A percentile compares a stretch with the other conserved stretches of the same genome.
Evolutionary conservation across 345 rosid species (phyloP).

Genomic region (Arabis alpina): DNA sequence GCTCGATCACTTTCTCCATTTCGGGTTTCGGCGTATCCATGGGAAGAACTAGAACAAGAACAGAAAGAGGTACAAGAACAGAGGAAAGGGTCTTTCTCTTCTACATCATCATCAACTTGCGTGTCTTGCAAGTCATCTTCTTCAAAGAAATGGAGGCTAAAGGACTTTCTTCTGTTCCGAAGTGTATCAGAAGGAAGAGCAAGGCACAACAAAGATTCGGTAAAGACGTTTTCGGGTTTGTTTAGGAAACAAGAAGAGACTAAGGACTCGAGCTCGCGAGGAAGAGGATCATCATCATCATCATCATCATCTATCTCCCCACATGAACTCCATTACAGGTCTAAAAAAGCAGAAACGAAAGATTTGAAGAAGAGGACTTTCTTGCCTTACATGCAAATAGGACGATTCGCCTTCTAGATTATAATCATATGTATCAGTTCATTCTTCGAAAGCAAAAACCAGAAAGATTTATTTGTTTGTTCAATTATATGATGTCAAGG

Average conservation of each 20-base stretch:
- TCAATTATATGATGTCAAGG: not conserved
- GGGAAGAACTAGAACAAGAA: slow-evolving; percentile 63
- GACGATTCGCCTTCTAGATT: slow-evolving; percentile 62
- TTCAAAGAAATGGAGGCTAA: slow-evolving; percentile 79
- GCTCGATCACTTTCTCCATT: slow-evolving; percentile 78
- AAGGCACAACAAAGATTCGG: slow-evolving; percentile 58
- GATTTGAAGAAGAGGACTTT: slow-evolving; percentile 82
- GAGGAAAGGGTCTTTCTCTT: slow-evolving; percentile 31
- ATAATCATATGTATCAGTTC: not conserved
- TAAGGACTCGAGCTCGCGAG: slow-evolving; percentile 55
- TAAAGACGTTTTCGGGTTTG: slow-evolving; percentile 50
- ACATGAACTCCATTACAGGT: slow-evolving; percentile 82
- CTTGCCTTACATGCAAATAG: slow-evolving; percentile 92
- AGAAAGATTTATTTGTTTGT: slow-evolving; percentile 31
- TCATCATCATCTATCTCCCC: slow-evolving; percentile 54
- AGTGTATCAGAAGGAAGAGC: slow-evolving; percentile 92
- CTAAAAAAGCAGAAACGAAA: slow-evolving; percentile 74
- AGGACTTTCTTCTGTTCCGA: slow-evolving; percentile 75
- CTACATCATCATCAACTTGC: slow-evolving; percentile 42
- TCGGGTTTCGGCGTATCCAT: slow-evolving; percentile 72
- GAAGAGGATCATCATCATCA: slow-evolving; percentile 30
- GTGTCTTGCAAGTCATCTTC: slow-evolving; percentile 47
- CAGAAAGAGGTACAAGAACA: slow-evolving; percentile 39
- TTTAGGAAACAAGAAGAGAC: slow-evolving; percentile 65
- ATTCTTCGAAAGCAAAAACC: not conserved